Base-by-base conservation (phyloP, 495 filamentous ascomycete genomes). In the Poronia punctata region DNA sequence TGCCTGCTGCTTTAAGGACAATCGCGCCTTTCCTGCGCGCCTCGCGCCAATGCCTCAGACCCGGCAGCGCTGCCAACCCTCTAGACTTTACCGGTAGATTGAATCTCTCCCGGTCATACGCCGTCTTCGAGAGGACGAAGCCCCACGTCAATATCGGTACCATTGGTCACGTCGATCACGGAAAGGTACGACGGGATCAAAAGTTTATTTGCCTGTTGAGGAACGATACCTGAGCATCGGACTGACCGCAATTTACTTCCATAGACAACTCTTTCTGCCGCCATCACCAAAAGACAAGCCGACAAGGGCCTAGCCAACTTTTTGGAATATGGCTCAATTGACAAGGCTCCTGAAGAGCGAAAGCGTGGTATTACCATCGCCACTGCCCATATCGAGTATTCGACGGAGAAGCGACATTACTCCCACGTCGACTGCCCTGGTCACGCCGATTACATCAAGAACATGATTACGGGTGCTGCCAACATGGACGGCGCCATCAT, bases 371-470 rank as follows among this genome's bases (percentile, higher is more conserved):
- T 98, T 67, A 98, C 92, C 58, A 98, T 98, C 70, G 86, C 92
- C 33, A 87, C 90, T 27, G 87, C 92, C 47, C 92, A 98, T 71
- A 94, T 98, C 68, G 92, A 98, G 72, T 98, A 96, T 68, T 72
- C 83, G 56, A 97, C 92, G 60, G 84, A 94, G 4, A 62, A 61
- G 52, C 80, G 93, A 50, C 92, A 98, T 71, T 98, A 98, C 71
- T 88, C 92, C 55, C 92, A 98, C 78, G 92, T 98, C 71, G 92
- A 98, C 78, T 98, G 92, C 66, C 92, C 92, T 39, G 92, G 92
- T 66, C 92, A 98, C 80, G 92, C 92, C 61, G 92, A 98, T 87
- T 98, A 97, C 75, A 96, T 98, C 70, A 98, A 98, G 81, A 98
- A 98, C 79, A 96, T 96, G 89, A 96, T 96, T 65, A 95, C 89